Evolutionary conservation across 177 flowering plant genomes (phyloP), one percentile per base, ranked within the genome.

Genomic region (Vitis hybrid): DNA sequence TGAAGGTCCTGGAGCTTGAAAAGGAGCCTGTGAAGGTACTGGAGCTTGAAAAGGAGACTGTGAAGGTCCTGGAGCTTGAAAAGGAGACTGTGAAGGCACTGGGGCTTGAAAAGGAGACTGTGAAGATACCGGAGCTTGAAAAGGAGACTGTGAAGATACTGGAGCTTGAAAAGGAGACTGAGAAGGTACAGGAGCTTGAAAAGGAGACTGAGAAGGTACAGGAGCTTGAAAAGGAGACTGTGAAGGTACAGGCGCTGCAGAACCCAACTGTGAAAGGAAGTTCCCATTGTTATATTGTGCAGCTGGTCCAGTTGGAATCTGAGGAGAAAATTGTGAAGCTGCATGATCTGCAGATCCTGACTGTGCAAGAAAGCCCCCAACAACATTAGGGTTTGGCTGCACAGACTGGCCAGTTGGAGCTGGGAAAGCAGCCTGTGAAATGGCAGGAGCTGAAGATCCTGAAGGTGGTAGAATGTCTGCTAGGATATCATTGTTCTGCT

Each of bases 381-480:
- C 72, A 51, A 62, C 66, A 70, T 78, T 67, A 64, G 64, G 9
- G 57, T 63, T 71, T 39, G 84, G 33, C 61, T 75, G 86, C 59
- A 73, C 52, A 60, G 82, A 60, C 60, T 70, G 78, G 69, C 75
- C 79, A 64, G 64, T 62, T 50, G 80, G 77, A 63, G 77, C 75
- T 26, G 84, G 72, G 78, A 81, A 81, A 26, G 79, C 67, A 51
- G 62, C 51, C 65, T 80, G 86, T 22, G 84, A 57, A 67, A 81
- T 53, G 8, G 62, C 61, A 62, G 76, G 57, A 62, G 81, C 67
- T 31, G 84, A 67, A 70, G 84, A 74, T 66, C 78, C 88, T 64
- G 91, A 60, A 1, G 84, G 93, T 11, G 96, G 97, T 49, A 93
- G 89, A 66, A 93, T 87, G 70, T 81, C 85, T 7, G 98, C 98